Percentiles rank a stretch among this genome's conserved stretches.
Evolutionary conservation across 345 rosid genomes (phyloP).

Genomic region (Arabidopsis suecica): DNA sequence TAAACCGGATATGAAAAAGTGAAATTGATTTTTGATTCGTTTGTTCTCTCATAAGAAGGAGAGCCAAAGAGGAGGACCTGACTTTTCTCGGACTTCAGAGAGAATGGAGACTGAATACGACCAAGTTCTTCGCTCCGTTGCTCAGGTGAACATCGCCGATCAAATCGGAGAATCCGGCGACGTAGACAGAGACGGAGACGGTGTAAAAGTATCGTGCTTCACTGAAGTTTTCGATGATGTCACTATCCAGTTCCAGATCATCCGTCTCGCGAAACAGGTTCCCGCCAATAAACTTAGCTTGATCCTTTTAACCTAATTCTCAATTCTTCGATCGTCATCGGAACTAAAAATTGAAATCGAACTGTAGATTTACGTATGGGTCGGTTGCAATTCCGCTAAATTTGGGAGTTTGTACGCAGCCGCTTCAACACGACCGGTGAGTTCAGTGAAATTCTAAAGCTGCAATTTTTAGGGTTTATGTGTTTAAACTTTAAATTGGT

Average conservation of each 20-base stretch:
- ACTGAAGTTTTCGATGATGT: conserved; percentile 66
- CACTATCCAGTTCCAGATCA: conserved; percentile 78
- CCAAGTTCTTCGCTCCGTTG: conserved; percentile 39
- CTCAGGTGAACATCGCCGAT: conserved; percentile 34
- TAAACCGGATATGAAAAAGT: not conserved
- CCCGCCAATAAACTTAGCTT: conserved; percentile 3
- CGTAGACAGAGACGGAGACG: not conserved
- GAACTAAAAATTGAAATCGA: not conserved
- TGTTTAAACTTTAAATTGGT: not conserved
- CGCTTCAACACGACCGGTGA: conserved; percentile 76
- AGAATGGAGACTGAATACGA: conserved; percentile 41
- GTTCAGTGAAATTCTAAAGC: conserved; percentile 2
- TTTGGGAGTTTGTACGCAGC: conserved; percentile 85
- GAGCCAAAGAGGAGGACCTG: not conserved
- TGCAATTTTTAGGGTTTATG: conserved; percentile 8
- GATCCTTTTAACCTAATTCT: not conserved
- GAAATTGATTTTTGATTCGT: conserved; percentile 12
- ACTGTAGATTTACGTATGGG: conserved; percentile 78
- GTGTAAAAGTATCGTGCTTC: conserved; percentile 62
- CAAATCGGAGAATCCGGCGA: not conserved
- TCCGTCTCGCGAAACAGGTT: conserved; percentile 75
- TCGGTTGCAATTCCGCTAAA: conserved; percentile 74
- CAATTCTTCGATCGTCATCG: conserved; percentile 18
- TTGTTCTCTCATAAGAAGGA: not conserved
- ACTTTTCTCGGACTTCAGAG: not conserved